Conservation (phyloP, 768 basidiomycete species). For the Collybiopsis luxurians region DNA sequence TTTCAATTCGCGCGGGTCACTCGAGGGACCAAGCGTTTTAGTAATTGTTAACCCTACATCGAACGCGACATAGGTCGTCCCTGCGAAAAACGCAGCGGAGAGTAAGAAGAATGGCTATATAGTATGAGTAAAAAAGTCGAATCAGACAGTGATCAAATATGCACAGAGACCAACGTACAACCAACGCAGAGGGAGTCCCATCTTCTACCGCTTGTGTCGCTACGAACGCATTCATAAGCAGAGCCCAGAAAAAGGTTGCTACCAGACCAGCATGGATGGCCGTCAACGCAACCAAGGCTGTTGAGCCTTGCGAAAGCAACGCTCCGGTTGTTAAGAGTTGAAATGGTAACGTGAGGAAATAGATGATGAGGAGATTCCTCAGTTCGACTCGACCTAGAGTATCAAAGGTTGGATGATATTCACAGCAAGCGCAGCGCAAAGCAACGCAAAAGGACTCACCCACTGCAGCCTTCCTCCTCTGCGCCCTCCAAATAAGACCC, state of each 20-base stretch:
- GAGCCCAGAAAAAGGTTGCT: slow-evolving; percentile 74
- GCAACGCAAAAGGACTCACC: slow-evolving; percentile 42
- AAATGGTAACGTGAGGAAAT: slow-evolving; percentile 70
- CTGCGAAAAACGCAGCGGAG: slow-evolving; percentile 57
- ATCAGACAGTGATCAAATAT: slow-evolving; percentile 1
- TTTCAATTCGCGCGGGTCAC: slow-evolving; percentile 52
- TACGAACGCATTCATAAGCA: slow-evolving; percentile 74
- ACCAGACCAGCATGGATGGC: slow-evolving; percentile 81
- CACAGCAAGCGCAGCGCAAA: not conserved
- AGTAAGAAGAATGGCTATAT: slow-evolving; percentile 67
- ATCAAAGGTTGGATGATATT: slow-evolving; percentile 4
- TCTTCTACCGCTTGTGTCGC: slow-evolving; percentile 93
- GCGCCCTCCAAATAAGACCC: slow-evolving; percentile 53
- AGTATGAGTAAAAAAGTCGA: too few relatives aligned
- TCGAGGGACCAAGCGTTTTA: slow-evolving; percentile 53
- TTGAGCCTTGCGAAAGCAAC: slow-evolving; percentile 74
- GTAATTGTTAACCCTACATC: slow-evolving; percentile 77
- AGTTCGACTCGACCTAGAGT: slow-evolving; percentile 65
- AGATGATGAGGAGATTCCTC: slow-evolving; percentile 59
- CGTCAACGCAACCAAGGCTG: slow-evolving; percentile 62
- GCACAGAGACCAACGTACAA: slow-evolving; percentile 41
- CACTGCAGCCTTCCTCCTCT: slow-evolving; percentile 82
- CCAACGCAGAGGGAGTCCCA: slow-evolving; percentile 66
- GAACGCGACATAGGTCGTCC: slow-evolving; percentile 80
- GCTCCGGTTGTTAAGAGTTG: slow-evolving; percentile 83